Conservation (phyloP, 495 filamentous ascomycete genomes). For the Neurospora tetrasperma region DNA sequence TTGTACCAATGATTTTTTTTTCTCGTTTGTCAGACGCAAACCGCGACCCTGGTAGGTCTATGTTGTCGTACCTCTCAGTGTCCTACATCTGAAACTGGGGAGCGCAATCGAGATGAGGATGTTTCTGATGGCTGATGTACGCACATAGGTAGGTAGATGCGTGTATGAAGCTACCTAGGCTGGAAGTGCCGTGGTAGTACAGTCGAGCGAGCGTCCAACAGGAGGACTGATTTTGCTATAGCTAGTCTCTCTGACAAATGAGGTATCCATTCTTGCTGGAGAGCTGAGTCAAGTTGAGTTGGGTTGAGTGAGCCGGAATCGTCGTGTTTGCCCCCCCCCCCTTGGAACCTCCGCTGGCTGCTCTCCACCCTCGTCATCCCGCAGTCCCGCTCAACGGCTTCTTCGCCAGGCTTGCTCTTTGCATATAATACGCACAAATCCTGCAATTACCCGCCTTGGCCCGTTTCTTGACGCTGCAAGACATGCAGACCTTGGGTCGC, state of each 20-base stretch:
- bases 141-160: neutral
- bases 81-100: neutral
- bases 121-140: neutral
- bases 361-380: neutral
- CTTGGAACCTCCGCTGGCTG: neutral
- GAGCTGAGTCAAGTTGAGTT: neutral
- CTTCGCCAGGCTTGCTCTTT: neutral
- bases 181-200: neutral
- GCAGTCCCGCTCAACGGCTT: neutral
- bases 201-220: neutral
- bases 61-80: no score
- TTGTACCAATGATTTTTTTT: neutral
- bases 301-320: neutral
- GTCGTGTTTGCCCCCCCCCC: neutral
- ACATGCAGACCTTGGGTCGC: neutral
- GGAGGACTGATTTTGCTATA: neutral
- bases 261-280: neutral
- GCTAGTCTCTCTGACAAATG: neutral
- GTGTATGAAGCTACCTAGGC: neutral
- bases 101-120: neutral
- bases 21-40: neutral
- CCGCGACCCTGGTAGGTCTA: no score
- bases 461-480: neutral
- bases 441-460: neutral
- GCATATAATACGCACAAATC: neutral